Evolutionary conservation across 2,329 filamentous ascomycete species (phyloP).

Genomic region (Meredithiella fracta): DNA sequence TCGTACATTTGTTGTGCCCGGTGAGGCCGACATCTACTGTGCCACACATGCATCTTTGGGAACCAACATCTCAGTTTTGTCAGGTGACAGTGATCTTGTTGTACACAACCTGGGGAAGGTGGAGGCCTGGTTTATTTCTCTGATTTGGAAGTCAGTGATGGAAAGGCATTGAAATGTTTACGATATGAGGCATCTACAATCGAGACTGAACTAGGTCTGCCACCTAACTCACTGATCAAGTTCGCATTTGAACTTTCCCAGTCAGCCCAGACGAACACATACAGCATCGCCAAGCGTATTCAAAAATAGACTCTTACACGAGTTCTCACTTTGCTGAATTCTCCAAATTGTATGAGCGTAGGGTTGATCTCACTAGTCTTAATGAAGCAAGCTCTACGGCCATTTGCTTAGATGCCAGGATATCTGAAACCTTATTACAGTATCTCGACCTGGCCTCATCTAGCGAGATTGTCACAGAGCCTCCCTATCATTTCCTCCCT

Average conservation of each 20-base stretch:
- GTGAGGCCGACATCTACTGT: conserved; percentile 74
- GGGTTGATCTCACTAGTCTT: not conserved
- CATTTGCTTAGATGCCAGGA: conserved; percentile 22
- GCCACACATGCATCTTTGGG: conserved; percentile 41
- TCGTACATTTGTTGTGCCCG: conserved; percentile 47
- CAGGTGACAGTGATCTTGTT: conserved; percentile 75
- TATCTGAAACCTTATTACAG: conserved; percentile 25
- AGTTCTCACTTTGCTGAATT: not conserved
- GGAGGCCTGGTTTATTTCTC: conserved; percentile 46
- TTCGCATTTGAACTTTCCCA: conserved; percentile 22
- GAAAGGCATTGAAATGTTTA: conserved; percentile 15
- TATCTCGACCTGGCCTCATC: conserved; percentile 15
- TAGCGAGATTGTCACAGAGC: conserved; percentile 14
- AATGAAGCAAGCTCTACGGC: not conserved
- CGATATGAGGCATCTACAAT: conserved; percentile 23
- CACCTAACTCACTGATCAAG: conserved; percentile 8
- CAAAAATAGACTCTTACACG: not conserved
- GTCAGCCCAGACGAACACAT: conserved; percentile 7
- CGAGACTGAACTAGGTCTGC: conserved; percentile 27
- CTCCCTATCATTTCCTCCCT: conserved; percentile 42
- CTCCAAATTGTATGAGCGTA: conserved; percentile 3
- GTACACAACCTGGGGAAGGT: conserved; percentile 54
- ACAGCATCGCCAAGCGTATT: conserved; percentile 15
- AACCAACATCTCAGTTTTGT: conserved; percentile 44
- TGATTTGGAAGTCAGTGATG: conserved; percentile 15